Conservation (phyloP, 2,329 filamentous ascomycete genomes). For the Arachnopeziza araneosa region DNA sequence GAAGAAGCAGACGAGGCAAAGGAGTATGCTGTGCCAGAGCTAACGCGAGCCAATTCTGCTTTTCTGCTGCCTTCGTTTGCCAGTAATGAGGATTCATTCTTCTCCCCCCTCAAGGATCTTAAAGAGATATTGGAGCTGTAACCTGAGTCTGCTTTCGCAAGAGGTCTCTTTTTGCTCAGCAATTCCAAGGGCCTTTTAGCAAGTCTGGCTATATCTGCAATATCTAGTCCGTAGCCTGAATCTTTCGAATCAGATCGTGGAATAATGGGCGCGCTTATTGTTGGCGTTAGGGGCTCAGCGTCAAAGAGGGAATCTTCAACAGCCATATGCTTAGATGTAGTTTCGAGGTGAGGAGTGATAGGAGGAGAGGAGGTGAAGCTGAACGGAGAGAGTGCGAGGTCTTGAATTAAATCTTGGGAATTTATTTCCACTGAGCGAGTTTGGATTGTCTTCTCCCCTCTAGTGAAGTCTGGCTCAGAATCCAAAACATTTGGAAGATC, state of each 20-base stretch:
- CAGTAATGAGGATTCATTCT: not conserved
- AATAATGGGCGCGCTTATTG: not conserved
- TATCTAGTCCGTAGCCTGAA: not conserved
- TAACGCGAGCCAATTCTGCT: not conserved
- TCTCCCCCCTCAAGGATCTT: constrained; percentile 40
- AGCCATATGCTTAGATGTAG: constrained; percentile 44
- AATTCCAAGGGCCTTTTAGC: constrained; percentile 11
- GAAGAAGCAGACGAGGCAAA: not conserved
- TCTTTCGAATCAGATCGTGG: not conserved
- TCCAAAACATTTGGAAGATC: not conserved
- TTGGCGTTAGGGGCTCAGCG: constrained; percentile 19
- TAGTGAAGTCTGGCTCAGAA: not conserved
- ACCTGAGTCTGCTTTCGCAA: constrained; percentile 55
- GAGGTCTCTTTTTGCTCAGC: constrained; percentile 29
- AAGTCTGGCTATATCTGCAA: not conserved
- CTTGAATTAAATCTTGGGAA: constrained; percentile 21
- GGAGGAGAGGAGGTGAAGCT: constrained; percentile 31
- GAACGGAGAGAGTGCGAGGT: constrained; percentile 31
- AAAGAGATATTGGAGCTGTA: constrained; percentile 57
- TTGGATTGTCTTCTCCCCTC: not conserved
- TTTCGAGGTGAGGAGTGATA: constrained; percentile 34
- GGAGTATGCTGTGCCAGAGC: constrained; percentile 1
- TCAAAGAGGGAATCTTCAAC: constrained; percentile 44
- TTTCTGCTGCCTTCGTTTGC: not conserved
- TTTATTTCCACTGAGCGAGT: constrained; percentile 18